Percentiles rank a stretch among this genome's conserved stretches.
Evolutionary conservation across 1,139 yeast genomes (phyloP).

Genomic region (Candida sanyaensis): DNA sequence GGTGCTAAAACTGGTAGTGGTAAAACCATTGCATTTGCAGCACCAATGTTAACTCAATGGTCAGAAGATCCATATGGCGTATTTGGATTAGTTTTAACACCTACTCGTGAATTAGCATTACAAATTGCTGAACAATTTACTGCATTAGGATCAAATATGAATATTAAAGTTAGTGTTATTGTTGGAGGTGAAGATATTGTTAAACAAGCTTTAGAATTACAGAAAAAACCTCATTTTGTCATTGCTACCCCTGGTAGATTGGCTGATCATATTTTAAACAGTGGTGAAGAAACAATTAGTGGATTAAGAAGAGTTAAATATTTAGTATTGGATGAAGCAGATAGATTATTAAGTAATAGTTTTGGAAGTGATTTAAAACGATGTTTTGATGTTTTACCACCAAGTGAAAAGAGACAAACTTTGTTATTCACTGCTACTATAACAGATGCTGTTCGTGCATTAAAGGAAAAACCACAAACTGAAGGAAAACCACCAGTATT

Average conservation of each 20-base stretch:
- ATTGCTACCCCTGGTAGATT: slow-evolving; percentile 97
- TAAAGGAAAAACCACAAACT: slow-evolving; percentile 67
- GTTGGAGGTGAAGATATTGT: slow-evolving; percentile 97
- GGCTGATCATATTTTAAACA: slow-evolving; percentile 86
- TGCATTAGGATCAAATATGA: slow-evolving; percentile 89
- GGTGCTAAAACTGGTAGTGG: slow-evolving; percentile 99
- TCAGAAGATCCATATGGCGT: slow-evolving; percentile 94
- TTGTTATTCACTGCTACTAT: slow-evolving; percentile 93
- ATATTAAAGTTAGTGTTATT: slow-evolving; percentile 73
- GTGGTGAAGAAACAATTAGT: slow-evolving; percentile 84
- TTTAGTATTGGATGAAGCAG: slow-evolving; percentile 95
- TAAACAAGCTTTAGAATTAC: slow-evolving; percentile 78
- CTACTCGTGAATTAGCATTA: slow-evolving; percentile 92
- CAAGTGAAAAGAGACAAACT: slow-evolving; percentile 76
- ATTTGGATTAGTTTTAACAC: slow-evolving; percentile 85
- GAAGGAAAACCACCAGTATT: slow-evolving; percentile 68
- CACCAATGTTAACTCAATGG: slow-evolving; percentile 94
- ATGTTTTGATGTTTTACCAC: slow-evolving; percentile 74
- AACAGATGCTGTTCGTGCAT: slow-evolving; percentile 84
- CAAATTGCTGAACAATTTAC: slow-evolving; percentile 97
- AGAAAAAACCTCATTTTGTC: slow-evolving; percentile 86
- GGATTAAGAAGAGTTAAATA: slow-evolving; percentile 78
- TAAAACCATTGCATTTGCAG: slow-evolving; percentile 96
- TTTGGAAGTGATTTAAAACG: slow-evolving; percentile 77
- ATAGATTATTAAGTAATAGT: slow-evolving; percentile 79